Conservation (phyloP, 2,329 filamentous ascomycete species). For the Cladophialophora bantiana region DNA sequence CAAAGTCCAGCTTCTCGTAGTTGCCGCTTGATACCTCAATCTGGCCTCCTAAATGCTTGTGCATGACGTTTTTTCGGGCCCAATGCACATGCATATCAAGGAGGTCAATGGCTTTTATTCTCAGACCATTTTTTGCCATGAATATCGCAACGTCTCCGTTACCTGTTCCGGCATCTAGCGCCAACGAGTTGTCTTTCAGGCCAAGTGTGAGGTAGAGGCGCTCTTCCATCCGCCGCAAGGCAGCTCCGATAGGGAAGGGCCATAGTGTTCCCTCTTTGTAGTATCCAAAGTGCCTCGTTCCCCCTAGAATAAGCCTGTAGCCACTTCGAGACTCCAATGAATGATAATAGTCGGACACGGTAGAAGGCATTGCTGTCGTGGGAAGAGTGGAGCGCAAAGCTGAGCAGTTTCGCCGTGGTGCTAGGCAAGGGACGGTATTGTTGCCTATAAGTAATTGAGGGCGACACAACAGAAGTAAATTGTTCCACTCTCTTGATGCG, state of each 20-base stretch:
- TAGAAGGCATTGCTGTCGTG: neutral
- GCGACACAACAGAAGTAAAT: too few species aligned
- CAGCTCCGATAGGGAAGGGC: conserved; percentile 56
- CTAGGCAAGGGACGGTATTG: too few species aligned
- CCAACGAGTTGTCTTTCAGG: conserved; percentile 50
- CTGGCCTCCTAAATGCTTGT: conserved; percentile 45
- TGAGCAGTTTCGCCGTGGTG: too few species aligned
- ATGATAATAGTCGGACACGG: conserved; percentile 50
- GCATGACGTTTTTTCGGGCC: conserved; percentile 52
- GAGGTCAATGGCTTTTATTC: conserved; percentile 59
- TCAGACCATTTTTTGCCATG: conserved; percentile 54
- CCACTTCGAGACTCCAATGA: conserved; percentile 52
- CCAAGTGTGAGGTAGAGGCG: conserved; percentile 51
- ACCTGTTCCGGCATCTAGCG: conserved; percentile 62
- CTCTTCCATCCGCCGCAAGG: conserved; percentile 60
- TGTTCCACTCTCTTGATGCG: too few species aligned
- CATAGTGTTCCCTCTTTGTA: conserved; percentile 56
- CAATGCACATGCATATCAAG: conserved; percentile 57
- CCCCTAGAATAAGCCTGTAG: conserved; percentile 51
- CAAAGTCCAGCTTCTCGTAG: conserved; percentile 60
- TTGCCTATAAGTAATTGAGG: too few species aligned
- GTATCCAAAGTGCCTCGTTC: conserved; percentile 60
- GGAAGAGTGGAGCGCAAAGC: too few species aligned
- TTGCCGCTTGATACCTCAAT: conserved; percentile 55
- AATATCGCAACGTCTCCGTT: conserved; percentile 58